Conservation (phyloP, 2,329 filamentous ascomycete genomes). For the Aspergillus ibericus region DNA sequence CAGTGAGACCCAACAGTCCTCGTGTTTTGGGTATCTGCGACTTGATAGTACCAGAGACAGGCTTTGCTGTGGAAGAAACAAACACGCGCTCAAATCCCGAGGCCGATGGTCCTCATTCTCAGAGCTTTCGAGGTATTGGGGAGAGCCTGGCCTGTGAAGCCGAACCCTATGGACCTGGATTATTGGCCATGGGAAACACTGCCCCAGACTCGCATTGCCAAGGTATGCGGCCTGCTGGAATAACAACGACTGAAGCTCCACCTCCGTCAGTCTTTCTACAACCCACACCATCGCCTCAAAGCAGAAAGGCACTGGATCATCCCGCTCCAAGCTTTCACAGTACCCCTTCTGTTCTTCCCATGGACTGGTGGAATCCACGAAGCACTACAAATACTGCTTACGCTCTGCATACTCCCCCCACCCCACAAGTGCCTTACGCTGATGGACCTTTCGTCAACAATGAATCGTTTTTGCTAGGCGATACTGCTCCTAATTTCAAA, state of each 20-base stretch:
- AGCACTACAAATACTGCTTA: not conserved
- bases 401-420: not conserved
- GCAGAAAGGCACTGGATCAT: not conserved
- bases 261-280: not conserved
- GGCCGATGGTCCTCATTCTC: not conserved
- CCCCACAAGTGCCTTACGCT: conserved; percentile 14
- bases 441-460: conserved; percentile 24
- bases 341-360: not conserved
- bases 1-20: not conserved
- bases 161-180: not conserved
- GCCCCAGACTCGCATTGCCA: not conserved
- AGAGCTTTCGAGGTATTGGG: not conserved
- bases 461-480: not conserved
- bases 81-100: not conserved
- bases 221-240: not conserved
- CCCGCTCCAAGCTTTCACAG: not conserved
- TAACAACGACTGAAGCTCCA: not conserved
- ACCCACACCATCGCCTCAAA: not conserved
- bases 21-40: not conserved
- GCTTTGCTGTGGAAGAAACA: not conserved
- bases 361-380: not conserved
- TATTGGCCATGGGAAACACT: not conserved
- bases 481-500: not conserved
- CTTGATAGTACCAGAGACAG: not conserved
- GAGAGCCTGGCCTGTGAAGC: not conserved